A percentile compares a stretch with the other conserved stretches of the same genome.
Evolutionary conservation across 78 protist genomes (phyloP).

Genomic region (Speleostelium caveatum): DNA sequence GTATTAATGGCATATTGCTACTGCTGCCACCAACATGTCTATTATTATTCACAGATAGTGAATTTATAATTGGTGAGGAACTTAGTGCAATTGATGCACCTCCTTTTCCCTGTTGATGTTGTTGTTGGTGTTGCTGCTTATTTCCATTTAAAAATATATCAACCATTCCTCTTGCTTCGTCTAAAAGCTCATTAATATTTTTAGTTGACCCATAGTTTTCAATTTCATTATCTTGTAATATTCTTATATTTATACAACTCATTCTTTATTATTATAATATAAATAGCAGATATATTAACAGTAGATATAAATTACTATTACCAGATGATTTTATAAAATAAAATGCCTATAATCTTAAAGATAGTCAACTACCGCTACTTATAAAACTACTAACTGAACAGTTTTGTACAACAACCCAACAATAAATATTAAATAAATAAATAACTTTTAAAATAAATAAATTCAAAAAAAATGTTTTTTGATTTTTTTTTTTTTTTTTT

Average conservation of each 20-base stretch:
- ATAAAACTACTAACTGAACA: too few relatives aligned
- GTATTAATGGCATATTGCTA: not conserved
- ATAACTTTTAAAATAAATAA: too few relatives aligned
- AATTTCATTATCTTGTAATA: slow-evolving; percentile 61
- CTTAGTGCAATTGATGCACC: not conserved
- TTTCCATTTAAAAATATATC: slow-evolving; percentile 12
- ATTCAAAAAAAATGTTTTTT: too few relatives aligned
- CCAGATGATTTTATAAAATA: too few relatives aligned
- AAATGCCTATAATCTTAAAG: too few relatives aligned
- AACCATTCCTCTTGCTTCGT: slow-evolving; percentile 40
- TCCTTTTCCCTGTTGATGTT: not conserved
- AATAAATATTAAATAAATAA: too few relatives aligned
- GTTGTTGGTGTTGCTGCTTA: not conserved
- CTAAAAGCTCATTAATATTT: slow-evolving; percentile 34
- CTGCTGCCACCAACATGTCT: not conserved
- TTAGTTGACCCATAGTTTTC: slow-evolving; percentile 61
- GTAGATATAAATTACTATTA: too few relatives aligned
- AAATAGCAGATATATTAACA: too few relatives aligned
- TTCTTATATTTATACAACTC: slow-evolving; percentile 28
- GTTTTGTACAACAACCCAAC: too few relatives aligned
- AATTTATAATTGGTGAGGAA: not conserved
- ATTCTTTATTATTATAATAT: too few relatives aligned
- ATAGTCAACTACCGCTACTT: too few relatives aligned
- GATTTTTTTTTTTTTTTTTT: too few relatives aligned
- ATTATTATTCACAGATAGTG: not conserved